Conservation (phyloP, 306 rosid genomes). For the Acmispon strigosus region DNA sequence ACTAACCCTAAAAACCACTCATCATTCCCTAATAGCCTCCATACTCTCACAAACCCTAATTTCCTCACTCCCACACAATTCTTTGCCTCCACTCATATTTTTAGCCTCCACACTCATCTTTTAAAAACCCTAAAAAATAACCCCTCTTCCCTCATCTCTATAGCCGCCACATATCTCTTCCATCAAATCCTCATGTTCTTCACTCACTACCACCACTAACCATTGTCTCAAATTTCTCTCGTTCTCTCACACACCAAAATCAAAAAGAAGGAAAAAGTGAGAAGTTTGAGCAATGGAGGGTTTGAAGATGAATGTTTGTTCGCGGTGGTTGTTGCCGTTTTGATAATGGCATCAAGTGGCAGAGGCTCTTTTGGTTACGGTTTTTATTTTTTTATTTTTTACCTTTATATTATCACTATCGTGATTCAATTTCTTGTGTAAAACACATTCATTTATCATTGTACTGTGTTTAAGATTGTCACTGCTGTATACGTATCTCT, state of each 20-base stretch:
- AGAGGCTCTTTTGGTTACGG: constrained; percentile 5
- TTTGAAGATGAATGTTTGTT: constrained; percentile 29
- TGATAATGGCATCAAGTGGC: constrained; percentile 21
- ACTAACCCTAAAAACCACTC: too few relatives aligned
- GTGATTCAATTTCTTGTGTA: background rate
- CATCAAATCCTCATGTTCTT: background rate
- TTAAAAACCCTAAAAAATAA: too few relatives aligned
- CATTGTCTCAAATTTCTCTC: background rate
- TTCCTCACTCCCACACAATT: too few relatives aligned
- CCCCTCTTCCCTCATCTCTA: too few relatives aligned
- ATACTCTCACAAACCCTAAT: too few relatives aligned
- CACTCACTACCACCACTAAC: constrained; percentile 5
- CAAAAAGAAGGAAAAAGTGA: background rate
- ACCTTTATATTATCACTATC: background rate
- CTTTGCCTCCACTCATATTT: too few relatives aligned
- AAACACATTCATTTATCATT: constrained; percentile 6
- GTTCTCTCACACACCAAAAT: background rate
- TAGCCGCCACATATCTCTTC: too few relatives aligned
- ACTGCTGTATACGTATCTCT: too few relatives aligned
- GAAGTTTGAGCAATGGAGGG: constrained; percentile 31
- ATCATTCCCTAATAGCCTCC: too few relatives aligned
- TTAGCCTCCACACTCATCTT: too few relatives aligned
- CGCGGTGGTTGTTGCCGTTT: constrained; percentile 15
- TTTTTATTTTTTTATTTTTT: background rate
- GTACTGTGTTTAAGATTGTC: background rate